Evolutionary conservation across 164 flowering plant species (phyloP), one percentile per base, ranked within the genome.

Genomic region (Sextonia rubra): DNA sequence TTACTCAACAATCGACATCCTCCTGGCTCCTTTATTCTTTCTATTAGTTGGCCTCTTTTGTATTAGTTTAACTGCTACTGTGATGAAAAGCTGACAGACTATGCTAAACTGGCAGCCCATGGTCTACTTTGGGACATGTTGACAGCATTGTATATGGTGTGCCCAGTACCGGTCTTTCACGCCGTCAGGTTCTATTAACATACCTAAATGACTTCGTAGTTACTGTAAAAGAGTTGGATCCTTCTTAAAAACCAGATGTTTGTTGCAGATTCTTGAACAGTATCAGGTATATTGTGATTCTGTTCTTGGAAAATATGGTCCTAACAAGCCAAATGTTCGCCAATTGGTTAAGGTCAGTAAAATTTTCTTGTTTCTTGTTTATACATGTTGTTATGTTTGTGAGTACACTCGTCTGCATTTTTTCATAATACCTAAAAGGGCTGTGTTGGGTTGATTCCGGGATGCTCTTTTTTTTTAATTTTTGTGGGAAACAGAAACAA

Each of bases 271-370:
- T 66, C 86, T 95, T 71, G 87, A 93, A 80, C 64, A 86, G 69
- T 95, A 85, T 82, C 90, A 91, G 80, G 82, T 76, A 1, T 92
- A 94, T 83, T 92, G 89, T 60, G 99, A 94, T 78, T 81, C 90
- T 47, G 85, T 91, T 70, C 71, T 94, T 61, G 87, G 86, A 64
- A 83, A 67, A 77, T 67, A 85, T 82, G 99, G 94, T 48, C 77
- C 78, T 52, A 75, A 79, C 75, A 87, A 79, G 73, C 99, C 99
- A 58, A 86, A 71, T 78, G 69, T 92, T 22, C 92, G 99, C 25
- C 91, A 88, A 22, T 70, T 94, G 67, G 83, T 82, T n/a, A 92
- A 84, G 92, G 99, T 94, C 72, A 69, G 60, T 48, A 61, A 12
- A 61, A 12, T 11, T 12, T 61, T 24, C 27, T 61, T 29, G 2